Conservation (phyloP, 352 stramenopile genomes). For the Pythium dissimile region DNA sequence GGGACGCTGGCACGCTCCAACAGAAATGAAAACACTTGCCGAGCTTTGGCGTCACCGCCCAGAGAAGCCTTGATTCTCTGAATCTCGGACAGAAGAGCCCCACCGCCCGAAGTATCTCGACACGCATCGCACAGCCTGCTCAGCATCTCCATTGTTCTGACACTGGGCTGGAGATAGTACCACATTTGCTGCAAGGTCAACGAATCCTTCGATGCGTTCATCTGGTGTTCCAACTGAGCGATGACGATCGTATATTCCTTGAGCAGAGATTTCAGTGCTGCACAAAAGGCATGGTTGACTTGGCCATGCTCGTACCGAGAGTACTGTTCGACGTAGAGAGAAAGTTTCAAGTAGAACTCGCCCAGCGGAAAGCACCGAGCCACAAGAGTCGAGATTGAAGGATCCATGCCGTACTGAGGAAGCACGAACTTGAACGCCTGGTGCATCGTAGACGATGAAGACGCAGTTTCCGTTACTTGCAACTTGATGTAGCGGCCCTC, state of each 20-base stretch:
- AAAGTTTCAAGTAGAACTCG: constrained; percentile 77
- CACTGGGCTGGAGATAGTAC: constrained; percentile 89
- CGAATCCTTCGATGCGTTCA: constrained; percentile 31
- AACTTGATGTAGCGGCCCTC: constrained; percentile 84
- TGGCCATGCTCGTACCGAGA: constrained; percentile 90
- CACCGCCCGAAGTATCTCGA: constrained; percentile 75
- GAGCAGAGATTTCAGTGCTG: constrained; percentile 87
- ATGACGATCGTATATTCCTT: constrained; percentile 94
- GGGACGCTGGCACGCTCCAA: constrained; percentile 80
- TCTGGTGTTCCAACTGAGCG: constrained; percentile 85
- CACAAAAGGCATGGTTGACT: constrained; percentile 93
- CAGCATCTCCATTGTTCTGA: constrained; percentile 92
- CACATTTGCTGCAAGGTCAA: constrained; percentile 92
- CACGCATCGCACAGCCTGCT: constrained; percentile 77
- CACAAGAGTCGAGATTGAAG: constrained; percentile 67
- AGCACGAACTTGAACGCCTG: constrained; percentile 61
- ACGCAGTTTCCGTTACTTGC: constrained; percentile 36
- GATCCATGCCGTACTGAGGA: constrained; percentile 75
- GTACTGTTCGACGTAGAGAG: constrained; percentile 75
- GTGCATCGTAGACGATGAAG: constrained; percentile 3
- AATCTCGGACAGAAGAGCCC: constrained; percentile 90
- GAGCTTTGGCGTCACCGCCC: constrained; percentile 74
- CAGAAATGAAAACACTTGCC: constrained; percentile 78
- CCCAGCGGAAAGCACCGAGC: constrained; percentile 65
- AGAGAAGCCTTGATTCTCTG: constrained; percentile 78